These are phyloP conservation scores for Isatis lusitanica DNA, from an alignment of 441 rosid species.

Conservation along the genomic window DNA sequence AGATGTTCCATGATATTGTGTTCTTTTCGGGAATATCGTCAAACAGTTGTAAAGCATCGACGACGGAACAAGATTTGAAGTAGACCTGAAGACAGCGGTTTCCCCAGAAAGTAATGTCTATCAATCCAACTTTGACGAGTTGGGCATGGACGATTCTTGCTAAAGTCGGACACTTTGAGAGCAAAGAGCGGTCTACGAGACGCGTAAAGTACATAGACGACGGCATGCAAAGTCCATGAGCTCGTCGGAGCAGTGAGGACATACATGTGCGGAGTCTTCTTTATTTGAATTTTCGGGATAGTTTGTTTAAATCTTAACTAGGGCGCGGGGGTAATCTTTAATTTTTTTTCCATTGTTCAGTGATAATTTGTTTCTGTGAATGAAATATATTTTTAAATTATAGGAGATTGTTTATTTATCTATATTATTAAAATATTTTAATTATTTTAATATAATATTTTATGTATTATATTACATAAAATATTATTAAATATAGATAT, in stretches of 20 bases:
- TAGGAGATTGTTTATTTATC: no score
- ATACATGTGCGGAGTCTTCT: no score
- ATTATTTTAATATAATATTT: no score
- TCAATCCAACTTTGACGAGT: slow-evolving; percentile 53
- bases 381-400: no score
- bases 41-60: slow-evolving; percentile 47
- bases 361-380: no score
- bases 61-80: slow-evolving; percentile 41
- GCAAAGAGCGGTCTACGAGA: slow-evolving; percentile 49
- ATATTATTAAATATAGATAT: no score
- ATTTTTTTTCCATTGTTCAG: no score
- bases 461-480: no score
- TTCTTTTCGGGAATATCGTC: slow-evolving; percentile 47
- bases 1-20: slow-evolving; percentile 59
- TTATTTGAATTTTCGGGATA: no score
- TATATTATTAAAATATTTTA: no score
- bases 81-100: slow-evolving; percentile 70
- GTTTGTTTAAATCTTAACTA: no score
- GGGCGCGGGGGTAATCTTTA: no score
- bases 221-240: slow-evolving; percentile 38
- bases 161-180: slow-evolving; percentile 37
- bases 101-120: slow-evolving; percentile 53
- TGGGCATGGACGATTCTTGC: slow-evolving; percentile 54
- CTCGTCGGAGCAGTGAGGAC: not conserved
- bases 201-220: slow-evolving; percentile 41